These are phyloP conservation scores for Yarrowia keelungensis DNA, from an alignment of 805 yeast genomes.

Conservation along the genomic window DNA sequence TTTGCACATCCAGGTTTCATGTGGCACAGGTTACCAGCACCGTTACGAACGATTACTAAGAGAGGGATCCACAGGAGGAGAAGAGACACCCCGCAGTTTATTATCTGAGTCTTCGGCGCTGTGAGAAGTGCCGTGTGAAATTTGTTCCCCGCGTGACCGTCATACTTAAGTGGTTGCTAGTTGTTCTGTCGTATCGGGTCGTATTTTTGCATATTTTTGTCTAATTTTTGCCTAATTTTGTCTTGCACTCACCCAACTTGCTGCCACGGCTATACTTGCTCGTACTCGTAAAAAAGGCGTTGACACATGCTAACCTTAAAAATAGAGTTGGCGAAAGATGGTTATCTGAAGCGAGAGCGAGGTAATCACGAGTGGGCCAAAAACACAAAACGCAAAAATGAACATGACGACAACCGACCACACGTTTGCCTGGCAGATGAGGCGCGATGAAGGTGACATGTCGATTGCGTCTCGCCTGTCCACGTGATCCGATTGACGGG, in stretches of 20 bases:
- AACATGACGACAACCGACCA: neutral
- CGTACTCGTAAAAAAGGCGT: conserved; percentile 33
- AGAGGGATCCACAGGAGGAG: neutral
- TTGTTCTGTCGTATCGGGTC: conserved; percentile 5
- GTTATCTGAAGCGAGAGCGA: conserved; percentile 26
- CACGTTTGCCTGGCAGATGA: neutral
- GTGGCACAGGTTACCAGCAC: neutral
- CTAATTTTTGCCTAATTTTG: conserved; percentile 11
- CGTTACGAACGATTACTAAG: neutral
- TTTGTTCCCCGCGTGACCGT: neutral
- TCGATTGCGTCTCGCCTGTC: neutral
- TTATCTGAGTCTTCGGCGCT: too few relatives aligned
- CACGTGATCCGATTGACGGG: neutral
- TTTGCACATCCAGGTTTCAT: neutral
- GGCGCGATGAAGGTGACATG: neutral
- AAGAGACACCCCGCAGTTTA: too few relatives aligned
- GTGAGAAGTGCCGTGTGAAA: too few relatives aligned
- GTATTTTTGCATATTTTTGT: conserved; percentile 15
- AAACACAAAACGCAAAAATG: neutral
- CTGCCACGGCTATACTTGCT: conserved; percentile 35
- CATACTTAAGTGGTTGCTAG: neutral
- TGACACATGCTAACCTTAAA: conserved; percentile 23
- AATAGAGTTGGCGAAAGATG: conserved; percentile 1
- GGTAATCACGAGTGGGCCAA: conserved; percentile 16
- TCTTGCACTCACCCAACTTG: neutral